Conservation (phyloP, 2,329 filamentous ascomycete genomes). For the Cladosporium sp. region DNA sequence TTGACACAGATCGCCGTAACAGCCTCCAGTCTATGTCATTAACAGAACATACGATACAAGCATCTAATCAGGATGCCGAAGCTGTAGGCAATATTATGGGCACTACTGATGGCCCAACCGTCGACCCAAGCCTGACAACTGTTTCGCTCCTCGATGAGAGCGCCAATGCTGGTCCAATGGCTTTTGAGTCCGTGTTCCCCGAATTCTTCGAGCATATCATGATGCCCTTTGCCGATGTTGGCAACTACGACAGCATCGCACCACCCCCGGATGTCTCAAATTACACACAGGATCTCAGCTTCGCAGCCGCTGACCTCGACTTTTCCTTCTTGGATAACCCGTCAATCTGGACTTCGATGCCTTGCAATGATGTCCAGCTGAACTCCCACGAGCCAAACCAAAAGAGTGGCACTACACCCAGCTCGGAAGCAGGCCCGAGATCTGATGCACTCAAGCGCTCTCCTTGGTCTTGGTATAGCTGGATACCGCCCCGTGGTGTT, state of each 20-base stretch:
- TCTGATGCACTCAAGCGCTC: slow-evolving; percentile 22
- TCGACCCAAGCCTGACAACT: neutral
- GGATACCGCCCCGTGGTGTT: slow-evolving; percentile 22
- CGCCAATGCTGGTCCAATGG: neutral
- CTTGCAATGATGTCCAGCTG: neutral
- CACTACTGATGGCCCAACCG: too few species aligned
- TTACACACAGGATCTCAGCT: slow-evolving; percentile 23
- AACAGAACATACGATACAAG: too few species aligned
- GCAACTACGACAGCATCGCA: slow-evolving; percentile 3
- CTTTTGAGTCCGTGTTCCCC: slow-evolving; percentile 18
- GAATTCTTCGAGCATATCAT: slow-evolving; percentile 29
- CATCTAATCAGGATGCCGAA: too few species aligned
- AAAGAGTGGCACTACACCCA: slow-evolving; percentile 3
- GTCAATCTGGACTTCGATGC: slow-evolving; percentile 5
- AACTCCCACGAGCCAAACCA: neutral
- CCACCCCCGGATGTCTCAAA: slow-evolving; percentile 22
- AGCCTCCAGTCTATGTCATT: too few species aligned
- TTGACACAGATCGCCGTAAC: too few species aligned
- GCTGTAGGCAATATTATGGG: too few species aligned
- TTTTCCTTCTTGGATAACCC: slow-evolving; percentile 22
- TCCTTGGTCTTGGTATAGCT: slow-evolving; percentile 26
- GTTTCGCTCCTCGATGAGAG: neutral
- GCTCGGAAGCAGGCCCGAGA: slow-evolving; percentile 14
- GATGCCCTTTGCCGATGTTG: slow-evolving; percentile 19
- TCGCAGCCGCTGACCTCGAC: slow-evolving; percentile 22